A percentile compares a stretch with the other conserved stretches of the same genome.
phyloP scores from a whole-genome alignment of 108 stramenopile genomes.

The Nannochloropsis gaditana region DNA sequence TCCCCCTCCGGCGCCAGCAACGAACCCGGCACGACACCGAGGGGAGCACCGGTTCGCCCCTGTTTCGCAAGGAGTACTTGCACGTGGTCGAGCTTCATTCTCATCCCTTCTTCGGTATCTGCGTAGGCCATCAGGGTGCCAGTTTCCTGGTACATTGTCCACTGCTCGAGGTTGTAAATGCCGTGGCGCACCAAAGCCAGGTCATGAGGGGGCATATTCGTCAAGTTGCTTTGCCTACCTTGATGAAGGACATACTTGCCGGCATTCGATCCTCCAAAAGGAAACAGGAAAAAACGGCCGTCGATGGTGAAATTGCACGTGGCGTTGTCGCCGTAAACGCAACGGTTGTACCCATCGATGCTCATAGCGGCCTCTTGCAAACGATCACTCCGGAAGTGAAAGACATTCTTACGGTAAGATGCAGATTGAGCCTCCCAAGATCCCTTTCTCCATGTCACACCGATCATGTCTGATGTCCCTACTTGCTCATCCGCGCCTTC shows the following conservation, averaged over 20 bases:
- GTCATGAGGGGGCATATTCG: not conserved
- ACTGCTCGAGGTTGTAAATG: not conserved
- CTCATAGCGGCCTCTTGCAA: not conserved
- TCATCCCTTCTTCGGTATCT: not conserved
- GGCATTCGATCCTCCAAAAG: not conserved
- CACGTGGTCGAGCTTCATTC: too few species aligned
- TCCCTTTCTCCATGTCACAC: not conserved
- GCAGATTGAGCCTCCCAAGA: not conserved
- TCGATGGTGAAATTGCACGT: constrained; percentile 17
- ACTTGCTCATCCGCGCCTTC: not conserved
- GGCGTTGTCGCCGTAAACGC: not conserved
- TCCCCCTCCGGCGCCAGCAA: not conserved
- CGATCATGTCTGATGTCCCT: not conserved
- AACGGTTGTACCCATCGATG: not conserved
- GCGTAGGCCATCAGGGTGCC: not conserved
- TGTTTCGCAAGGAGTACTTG: not conserved
- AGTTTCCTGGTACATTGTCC: not conserved
- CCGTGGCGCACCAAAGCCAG: not conserved
- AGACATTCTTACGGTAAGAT: not conserved
- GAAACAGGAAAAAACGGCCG: not conserved
- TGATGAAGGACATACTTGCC: not conserved
- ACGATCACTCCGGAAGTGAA: not conserved
- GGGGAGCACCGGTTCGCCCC: not conserved
- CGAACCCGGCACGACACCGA: too few species aligned
- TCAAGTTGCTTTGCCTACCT: not conserved